Base-by-base conservation (phyloP, 2,329 filamentous ascomycete species). In the Byssochlamys sp. region DNA sequence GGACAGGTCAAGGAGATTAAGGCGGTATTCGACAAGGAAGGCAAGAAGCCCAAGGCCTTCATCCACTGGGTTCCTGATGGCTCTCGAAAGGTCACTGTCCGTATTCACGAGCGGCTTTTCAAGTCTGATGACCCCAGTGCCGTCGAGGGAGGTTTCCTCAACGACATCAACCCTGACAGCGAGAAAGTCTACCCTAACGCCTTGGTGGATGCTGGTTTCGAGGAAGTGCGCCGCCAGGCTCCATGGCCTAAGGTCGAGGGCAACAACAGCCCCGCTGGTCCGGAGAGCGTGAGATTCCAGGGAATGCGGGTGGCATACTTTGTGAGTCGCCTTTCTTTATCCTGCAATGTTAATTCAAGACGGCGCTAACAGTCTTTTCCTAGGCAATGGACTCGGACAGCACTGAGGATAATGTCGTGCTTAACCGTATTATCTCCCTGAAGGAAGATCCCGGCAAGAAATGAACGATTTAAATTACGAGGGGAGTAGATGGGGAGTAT, bases 341-440 rank as follows among this genome's bases (percentile, higher is more conserved):
- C 65, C 28, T 19, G 19, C 19, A 11, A 53, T 33, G 19, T 25
- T 4, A 19, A 35, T 33, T 53, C 28, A 10, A 14, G 2, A 19
- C 19, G 1, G 2, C 11, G 1, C 50, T 52, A 52, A 52, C 50
- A 52, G 12, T 24, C 1, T 7, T 1, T 45, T 1, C 7, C 2
- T 9, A 45, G 39, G 39, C 28, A 58, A 64, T 95, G 71, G 91
- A 96, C 70, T 83, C 81, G 54, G 90, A 95, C 66, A 89, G 85
- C 59, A 88, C 84, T 0, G 83, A 84, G 31, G 88, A 90, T n/a
- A 89, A 87, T 72, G 79, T 95, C 62, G 83, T 97, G 53, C 76
- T 97, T 29, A 97, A 97, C 76, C 83, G 90, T 55, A 96, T 97
- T 67, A 91, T 97, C 25, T 89, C 88, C 53, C 74, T 96, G 68